Conservation (phyloP, 2,329 filamentous ascomycete genomes). For the Cryphonectria nitschkei region DNA sequence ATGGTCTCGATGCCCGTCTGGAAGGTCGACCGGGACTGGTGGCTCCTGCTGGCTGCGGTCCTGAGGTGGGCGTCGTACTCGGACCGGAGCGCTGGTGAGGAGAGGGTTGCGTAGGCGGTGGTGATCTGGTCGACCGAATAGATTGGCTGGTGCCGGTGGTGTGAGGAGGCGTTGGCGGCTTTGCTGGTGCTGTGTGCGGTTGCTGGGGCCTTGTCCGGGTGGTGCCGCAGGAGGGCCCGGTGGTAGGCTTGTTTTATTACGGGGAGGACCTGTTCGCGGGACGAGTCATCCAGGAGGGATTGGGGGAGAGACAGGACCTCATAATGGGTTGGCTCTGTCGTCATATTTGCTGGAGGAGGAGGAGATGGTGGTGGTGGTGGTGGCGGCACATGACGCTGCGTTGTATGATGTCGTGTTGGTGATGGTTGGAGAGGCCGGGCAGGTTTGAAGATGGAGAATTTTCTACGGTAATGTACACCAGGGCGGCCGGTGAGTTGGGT, state of each 20-base stretch:
- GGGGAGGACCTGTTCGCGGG: constrained; percentile 43
- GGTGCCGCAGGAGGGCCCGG: constrained; percentile 65
- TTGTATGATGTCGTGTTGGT: neutral
- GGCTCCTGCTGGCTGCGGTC: constrained; percentile 34
- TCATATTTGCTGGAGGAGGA: neutral
- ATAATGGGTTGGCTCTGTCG: constrained; percentile 56
- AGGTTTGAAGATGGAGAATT: constrained; percentile 2
- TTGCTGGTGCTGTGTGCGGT: neutral
- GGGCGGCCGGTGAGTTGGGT: neutral
- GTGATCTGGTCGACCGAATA: constrained; percentile 66
- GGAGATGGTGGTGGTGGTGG: neutral
- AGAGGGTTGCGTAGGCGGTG: constrained; percentile 60
- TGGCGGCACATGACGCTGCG: neutral
- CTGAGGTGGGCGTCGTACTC: constrained; percentile 59
- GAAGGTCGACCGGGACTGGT: constrained; percentile 40
- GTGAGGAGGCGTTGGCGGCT: constrained; percentile 36
- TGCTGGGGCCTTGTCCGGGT: constrained; percentile 61
- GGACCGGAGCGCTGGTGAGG: constrained; percentile 50
- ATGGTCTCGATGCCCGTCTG: constrained; percentile 65
- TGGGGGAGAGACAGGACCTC: constrained; percentile 61
- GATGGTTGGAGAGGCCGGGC: neutral
- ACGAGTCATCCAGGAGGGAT: constrained; percentile 48
- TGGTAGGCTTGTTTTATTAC: constrained; percentile 67
- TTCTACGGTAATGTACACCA: neutral
- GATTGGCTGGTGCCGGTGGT: constrained; percentile 47